A percentile compares a stretch with the other conserved stretches of the same genome.
Evolutionary conservation across 2,329 filamentous ascomycete species (phyloP).

Genomic region (Talaromyces sp.): DNA sequence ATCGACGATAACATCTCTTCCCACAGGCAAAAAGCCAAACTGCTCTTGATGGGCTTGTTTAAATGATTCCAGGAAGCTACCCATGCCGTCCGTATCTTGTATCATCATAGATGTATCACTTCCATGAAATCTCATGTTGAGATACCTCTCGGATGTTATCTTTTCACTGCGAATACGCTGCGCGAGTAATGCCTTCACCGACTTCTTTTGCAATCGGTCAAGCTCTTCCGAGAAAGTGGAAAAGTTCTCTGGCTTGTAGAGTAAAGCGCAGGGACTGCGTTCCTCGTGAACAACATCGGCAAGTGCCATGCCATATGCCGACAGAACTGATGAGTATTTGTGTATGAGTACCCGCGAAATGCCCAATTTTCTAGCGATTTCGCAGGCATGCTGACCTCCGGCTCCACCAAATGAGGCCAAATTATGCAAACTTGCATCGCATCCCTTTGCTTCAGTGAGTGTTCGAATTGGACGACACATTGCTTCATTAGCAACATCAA

Average conservation of each 20-base stretch:
- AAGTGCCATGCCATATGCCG: neutral
- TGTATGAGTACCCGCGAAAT: conserved; percentile 84
- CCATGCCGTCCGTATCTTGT: neutral
- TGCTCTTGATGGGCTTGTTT: conserved; percentile 63
- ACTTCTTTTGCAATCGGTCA: neutral
- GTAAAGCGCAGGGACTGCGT: neutral
- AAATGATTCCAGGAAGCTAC: neutral
- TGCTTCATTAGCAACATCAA: conserved; percentile 84
- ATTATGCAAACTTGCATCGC: neutral
- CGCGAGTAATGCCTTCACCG: neutral
- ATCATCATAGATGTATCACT: neutral
- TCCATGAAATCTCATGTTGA: neutral
- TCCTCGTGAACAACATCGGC: neutral
- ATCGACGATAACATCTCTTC: conserved; percentile 76
- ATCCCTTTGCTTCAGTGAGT: conserved; percentile 49
- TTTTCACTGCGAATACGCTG: neutral
- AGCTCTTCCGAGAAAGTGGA: neutral
- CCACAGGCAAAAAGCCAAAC: conserved; percentile 72
- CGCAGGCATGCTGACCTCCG: conserved; percentile 78
- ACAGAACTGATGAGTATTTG: conserved; percentile 65
- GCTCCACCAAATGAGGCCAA: neutral
- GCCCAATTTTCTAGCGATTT: conserved; percentile 78
- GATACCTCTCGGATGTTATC: neutral
- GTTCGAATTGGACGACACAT: conserved; percentile 86
- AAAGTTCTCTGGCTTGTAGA: neutral